Percentiles rank a stretch among this genome's conserved stretches.
Conservation (phyloP, 768 basidiomycete species). For the Boletus reticulatus region DNA sequence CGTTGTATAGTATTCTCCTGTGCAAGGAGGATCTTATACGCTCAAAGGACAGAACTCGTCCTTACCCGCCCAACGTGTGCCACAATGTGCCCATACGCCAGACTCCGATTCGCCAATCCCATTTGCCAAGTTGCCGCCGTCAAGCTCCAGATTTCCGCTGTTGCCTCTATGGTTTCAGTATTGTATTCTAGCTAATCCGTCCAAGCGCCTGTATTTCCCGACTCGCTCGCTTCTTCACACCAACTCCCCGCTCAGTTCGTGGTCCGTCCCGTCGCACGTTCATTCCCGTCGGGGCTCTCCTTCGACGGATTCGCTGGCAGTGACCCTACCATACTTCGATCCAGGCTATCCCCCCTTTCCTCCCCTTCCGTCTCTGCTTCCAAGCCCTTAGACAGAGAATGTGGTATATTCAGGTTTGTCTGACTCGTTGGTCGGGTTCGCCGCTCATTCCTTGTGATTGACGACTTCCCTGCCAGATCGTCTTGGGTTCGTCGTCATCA, state of each 20-base stretch:
- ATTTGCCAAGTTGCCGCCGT: constrained; percentile 15
- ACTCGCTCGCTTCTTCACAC: constrained; percentile 1
- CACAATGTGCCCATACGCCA: constrained; percentile 40
- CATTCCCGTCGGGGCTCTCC: too few species aligned
- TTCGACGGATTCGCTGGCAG: constrained; percentile 74
- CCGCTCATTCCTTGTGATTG: too few species aligned
- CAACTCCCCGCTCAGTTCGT: constrained; percentile 16
- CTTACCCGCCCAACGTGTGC: too few species aligned
- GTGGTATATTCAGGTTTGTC: too few species aligned
- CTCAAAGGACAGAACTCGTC: too few species aligned
- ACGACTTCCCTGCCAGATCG: too few species aligned
- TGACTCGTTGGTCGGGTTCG: too few species aligned
- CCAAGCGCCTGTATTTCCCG: constrained; percentile 12
- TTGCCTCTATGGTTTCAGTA: constrained; percentile 27
- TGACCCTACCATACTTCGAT: constrained; percentile 60
- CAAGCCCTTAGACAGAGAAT: too few species aligned
- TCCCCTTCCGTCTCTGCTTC: constrained; percentile 76
- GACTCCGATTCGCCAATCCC: constrained; percentile 24
- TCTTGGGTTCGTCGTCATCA: too few species aligned
- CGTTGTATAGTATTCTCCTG: too few species aligned
- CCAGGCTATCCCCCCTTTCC: constrained; percentile 45
- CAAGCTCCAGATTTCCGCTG: constrained; percentile 12
- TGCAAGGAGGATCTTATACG: too few species aligned
- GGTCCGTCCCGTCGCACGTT: constrained; percentile 39
- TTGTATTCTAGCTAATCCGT: constrained; percentile 35